Evolutionary conservation across 148 eudicot species (phyloP).

Genomic region (Rhododendron molle): DNA sequence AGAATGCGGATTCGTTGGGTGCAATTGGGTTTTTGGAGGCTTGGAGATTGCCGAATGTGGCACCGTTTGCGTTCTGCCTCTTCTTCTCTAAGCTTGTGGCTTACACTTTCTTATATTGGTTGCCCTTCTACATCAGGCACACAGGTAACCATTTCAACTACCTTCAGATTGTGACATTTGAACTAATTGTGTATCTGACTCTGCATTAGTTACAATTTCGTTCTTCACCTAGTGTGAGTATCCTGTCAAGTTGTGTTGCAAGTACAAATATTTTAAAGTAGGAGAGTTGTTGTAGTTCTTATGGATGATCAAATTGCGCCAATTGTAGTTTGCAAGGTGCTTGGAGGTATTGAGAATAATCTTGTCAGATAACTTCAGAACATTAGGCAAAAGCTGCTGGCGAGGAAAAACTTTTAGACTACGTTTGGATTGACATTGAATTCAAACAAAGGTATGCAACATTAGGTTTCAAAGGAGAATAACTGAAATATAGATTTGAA

Average conservation of each 20-base stretch:
- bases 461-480: neutral
- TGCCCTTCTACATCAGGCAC: slow-evolving; percentile 89
- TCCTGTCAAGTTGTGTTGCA: neutral
- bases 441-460: neutral
- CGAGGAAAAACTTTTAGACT: neutral
- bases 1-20: slow-evolving; percentile 25
- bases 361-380: neutral
- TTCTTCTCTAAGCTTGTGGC: slow-evolving; percentile 98
- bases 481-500: neutral
- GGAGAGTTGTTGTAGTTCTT: neutral
- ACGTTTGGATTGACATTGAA: neutral
- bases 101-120: slow-evolving; percentile 92
- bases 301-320: neutral
- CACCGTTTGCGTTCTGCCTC: slow-evolving; percentile 73
- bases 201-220: neutral
- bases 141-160: slow-evolving; percentile 48
- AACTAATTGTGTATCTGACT: neutral
- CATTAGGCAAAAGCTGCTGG: neutral
- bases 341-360: neutral
- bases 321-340: neutral
- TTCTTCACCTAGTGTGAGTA: neutral
- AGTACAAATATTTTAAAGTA: no score
- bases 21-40: slow-evolving; percentile 90
- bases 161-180: neutral
- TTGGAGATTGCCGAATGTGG: slow-evolving; percentile 90